Conservation (phyloP, 2,329 filamentous ascomycete species). For the Penicillium sp. region DNA sequence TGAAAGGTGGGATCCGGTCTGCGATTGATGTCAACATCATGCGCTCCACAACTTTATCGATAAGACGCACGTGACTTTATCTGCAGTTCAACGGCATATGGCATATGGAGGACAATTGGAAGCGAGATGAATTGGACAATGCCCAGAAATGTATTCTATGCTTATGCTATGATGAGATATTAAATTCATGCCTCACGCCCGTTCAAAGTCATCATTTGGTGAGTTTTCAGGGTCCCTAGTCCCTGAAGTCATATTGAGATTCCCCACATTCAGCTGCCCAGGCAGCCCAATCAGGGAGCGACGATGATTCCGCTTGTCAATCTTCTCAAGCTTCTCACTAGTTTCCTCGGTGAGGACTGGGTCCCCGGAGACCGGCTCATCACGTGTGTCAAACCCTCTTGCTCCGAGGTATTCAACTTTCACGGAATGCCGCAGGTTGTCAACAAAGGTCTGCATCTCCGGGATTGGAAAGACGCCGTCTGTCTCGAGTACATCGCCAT, state of each 20-base stretch:
- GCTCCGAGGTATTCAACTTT: slow-evolving; percentile 47
- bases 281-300: slow-evolving; percentile 55
- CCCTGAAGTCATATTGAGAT: slow-evolving; percentile 41
- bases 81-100: background rate
- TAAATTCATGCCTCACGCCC: slow-evolving; percentile 30
- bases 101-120: background rate
- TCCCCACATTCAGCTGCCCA: slow-evolving; percentile 55
- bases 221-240: slow-evolving; percentile 33
- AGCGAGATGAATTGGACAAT: background rate
- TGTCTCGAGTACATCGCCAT: slow-evolving; percentile 44
- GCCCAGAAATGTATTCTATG: slow-evolving; percentile 16
- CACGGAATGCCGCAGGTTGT: slow-evolving; percentile 44
- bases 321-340: slow-evolving; percentile 60
- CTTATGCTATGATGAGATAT: slow-evolving; percentile 21
- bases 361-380: slow-evolving; percentile 30
- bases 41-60: slow-evolving; percentile 26
- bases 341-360: slow-evolving; percentile 38
- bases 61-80: slow-evolving; percentile 24
- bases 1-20: background rate
- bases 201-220: slow-evolving; percentile 51
- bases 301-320: slow-evolving; percentile 55
- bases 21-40: slow-evolving; percentile 2
- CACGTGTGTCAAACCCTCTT: slow-evolving; percentile 35
- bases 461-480: slow-evolving; percentile 49
- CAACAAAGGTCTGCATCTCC: slow-evolving; percentile 52